Percentiles rank a stretch among this genome's conserved stretches.
Evolutionary conservation across 371 early-diverging fungal species (phyloP).

Genomic region (Actinomortierella ambigua): DNA sequence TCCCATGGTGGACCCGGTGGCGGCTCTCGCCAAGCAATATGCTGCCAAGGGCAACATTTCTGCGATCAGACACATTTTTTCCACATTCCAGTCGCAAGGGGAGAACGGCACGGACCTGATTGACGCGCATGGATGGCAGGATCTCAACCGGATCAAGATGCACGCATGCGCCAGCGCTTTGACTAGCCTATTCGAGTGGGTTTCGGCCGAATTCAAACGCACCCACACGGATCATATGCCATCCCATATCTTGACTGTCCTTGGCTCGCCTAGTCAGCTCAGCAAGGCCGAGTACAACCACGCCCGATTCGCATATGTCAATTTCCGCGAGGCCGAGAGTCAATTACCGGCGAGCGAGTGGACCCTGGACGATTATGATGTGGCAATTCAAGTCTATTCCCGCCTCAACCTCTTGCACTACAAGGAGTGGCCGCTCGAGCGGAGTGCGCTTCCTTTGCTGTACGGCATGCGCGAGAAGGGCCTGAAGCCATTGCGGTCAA

Average conservation of each 20-base stretch:
- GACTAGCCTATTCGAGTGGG: too few species aligned
- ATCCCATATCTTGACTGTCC: too few species aligned
- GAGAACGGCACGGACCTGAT: too few species aligned
- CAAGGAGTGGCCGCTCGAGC: conserved; percentile 13
- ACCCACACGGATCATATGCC: too few species aligned
- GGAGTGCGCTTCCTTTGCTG: conserved; percentile 4
- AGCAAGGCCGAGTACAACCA: conserved; percentile 18
- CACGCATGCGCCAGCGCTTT: too few species aligned
- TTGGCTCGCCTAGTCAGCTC: conserved; percentile 16
- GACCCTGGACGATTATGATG: conserved; percentile 32
- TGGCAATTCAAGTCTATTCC: conserved; percentile 13
- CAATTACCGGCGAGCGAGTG: conserved; percentile 11
- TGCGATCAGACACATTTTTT: conserved; percentile 7
- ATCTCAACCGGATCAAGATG: too few species aligned
- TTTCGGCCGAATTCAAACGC: too few species aligned
- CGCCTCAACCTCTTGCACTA: conserved; percentile 28
- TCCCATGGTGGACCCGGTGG: conserved; percentile 17
- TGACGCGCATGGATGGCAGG: too few species aligned
- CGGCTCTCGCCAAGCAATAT: conserved; percentile 25
- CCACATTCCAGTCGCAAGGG: too few species aligned
- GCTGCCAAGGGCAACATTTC: conserved; percentile 31
- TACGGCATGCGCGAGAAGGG: conserved; percentile 18
- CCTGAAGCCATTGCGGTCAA: conserved; percentile 17
- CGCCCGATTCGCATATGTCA: conserved; percentile 11
- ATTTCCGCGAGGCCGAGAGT: conserved; percentile 8